phyloP scores from a whole-genome alignment of 78 protist species.

The Dictyostelium capitatum region DNA sequence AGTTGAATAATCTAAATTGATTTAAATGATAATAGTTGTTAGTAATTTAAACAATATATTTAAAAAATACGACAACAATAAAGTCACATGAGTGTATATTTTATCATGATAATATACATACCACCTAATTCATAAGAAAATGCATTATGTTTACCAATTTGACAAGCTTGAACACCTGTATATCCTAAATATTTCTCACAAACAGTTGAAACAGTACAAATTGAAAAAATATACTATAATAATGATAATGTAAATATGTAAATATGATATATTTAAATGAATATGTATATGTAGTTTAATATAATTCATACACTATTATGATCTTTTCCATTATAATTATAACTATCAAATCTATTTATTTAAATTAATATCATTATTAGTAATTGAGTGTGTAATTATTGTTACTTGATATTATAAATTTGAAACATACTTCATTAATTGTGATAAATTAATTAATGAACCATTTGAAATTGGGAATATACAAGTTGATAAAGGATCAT shows the following conservation, averaged over 20 bases:
- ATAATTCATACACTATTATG: too few relatives aligned
- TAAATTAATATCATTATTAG: too few relatives aligned
- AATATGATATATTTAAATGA: background rate
- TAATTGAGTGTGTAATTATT: too few relatives aligned
- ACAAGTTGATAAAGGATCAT: background rate
- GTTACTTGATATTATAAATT: background rate
- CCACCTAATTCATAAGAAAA: conserved; percentile 4
- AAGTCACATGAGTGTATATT: too few relatives aligned
- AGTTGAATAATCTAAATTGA: background rate
- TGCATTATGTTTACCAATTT: background rate
- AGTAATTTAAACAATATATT: too few relatives aligned
- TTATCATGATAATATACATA: too few relatives aligned
- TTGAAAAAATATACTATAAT: conserved; percentile 1
- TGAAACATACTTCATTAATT: background rate
- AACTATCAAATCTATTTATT: too few relatives aligned
- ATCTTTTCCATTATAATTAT: too few relatives aligned
- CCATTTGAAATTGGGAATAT: background rate
- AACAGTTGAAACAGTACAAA: background rate
- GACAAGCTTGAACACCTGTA: background rate
- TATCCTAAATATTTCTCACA: background rate
- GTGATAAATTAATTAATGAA: background rate
- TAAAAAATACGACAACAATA: too few relatives aligned
- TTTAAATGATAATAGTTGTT: too few relatives aligned
- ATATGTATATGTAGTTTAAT: background rate
- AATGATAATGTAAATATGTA: background rate